phyloP scores from a whole-genome alignment of 768 basidiomycete genomes.

The Postia placenta region DNA sequence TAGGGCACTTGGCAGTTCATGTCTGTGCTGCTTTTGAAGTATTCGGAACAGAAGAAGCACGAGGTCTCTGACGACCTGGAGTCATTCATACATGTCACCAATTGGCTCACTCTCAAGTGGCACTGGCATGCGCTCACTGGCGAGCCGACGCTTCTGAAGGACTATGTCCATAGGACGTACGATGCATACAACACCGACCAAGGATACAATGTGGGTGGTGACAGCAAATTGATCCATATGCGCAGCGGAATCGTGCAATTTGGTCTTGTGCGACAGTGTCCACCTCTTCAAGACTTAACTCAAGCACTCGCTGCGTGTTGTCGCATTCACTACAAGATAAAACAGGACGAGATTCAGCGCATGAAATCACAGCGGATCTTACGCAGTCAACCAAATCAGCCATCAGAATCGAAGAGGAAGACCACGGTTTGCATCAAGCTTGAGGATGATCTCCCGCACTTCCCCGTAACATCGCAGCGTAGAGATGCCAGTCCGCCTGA shows the following conservation, averaged over 20 bases:
- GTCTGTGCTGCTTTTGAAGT: conserved; percentile 5
- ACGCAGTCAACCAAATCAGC: too few species aligned
- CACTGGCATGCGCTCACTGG: too few species aligned
- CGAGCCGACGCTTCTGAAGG: background rate
- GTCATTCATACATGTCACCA: conserved; percentile 12
- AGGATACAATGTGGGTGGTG: background rate
- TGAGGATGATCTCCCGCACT: too few species aligned
- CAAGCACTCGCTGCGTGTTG: too few species aligned
- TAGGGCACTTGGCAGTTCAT: conserved; percentile 18
- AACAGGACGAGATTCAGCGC: too few species aligned
- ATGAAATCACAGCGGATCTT: too few species aligned
- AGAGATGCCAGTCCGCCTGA: too few species aligned
- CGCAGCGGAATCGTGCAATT: background rate
- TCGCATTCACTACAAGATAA: too few species aligned
- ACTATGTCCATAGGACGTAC: background rate
- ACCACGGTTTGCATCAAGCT: too few species aligned
- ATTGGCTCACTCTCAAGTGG: conserved; percentile 1
- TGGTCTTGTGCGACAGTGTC: background rate
- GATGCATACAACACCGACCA: background rate
- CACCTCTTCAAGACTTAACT: background rate
- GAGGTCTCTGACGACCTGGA: conserved; percentile 15
- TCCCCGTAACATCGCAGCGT: too few species aligned
- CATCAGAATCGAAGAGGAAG: too few species aligned
- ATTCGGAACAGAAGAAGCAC: conserved; percentile 4
- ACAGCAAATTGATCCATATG: background rate